These are phyloP conservation scores for Corniculantispora saksenae DNA, from an alignment of 2,329 filamentous ascomycete genomes.

Conservation along the genomic window DNA sequence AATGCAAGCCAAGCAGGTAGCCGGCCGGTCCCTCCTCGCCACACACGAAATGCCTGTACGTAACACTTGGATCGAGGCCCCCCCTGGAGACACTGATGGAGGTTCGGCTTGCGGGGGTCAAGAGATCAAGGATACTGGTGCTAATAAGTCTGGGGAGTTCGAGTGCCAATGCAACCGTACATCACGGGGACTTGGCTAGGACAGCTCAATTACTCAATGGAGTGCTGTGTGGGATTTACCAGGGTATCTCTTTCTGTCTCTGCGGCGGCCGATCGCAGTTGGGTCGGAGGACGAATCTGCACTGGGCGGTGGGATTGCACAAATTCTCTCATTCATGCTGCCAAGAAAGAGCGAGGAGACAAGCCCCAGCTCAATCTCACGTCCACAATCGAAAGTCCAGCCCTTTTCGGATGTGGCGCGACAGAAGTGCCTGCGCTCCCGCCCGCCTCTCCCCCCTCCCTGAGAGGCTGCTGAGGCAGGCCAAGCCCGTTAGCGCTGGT, in stretches of 20 bases:
- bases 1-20: constrained; percentile 6
- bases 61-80: background rate
- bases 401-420: constrained; percentile 10
- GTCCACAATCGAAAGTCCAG: constrained; percentile 8
- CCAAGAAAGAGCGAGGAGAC: background rate
- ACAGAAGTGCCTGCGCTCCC: constrained; percentile 10
- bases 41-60: background rate
- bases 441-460: background rate
- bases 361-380: background rate
- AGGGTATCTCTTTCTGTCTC: too few relatives aligned
- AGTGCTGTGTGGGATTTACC: too few relatives aligned
- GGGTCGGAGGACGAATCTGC: too few relatives aligned
- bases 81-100: background rate
- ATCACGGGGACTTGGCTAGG: too few relatives aligned
- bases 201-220: too few relatives aligned
- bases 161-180: too few relatives aligned
- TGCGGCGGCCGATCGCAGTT: too few relatives aligned
- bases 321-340: background rate
- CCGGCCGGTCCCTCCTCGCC: background rate
- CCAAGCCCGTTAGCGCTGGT: background rate
- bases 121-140: background rate
- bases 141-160: too few relatives aligned
- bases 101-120: background rate
- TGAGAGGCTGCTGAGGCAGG: background rate
- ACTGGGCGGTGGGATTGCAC: background rate